Percentiles rank a stretch among this genome's conserved stretches.
These are phyloP conservation scores for Aristolochia contorta DNA, from an alignment of 164 flowering plant species.

Conservation along the genomic window DNA sequence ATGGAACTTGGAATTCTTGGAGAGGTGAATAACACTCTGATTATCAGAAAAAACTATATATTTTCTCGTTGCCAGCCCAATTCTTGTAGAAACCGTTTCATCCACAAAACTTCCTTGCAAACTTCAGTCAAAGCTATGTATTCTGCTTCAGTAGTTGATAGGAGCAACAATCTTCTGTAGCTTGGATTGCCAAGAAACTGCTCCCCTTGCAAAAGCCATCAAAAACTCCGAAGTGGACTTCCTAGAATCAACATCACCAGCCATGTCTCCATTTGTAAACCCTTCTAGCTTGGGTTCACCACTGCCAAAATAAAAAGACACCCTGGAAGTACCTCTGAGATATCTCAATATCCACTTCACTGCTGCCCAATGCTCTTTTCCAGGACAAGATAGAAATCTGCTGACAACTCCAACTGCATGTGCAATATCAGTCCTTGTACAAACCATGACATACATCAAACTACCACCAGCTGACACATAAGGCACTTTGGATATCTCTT, in stretches of 20 bases:
- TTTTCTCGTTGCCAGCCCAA: background rate
- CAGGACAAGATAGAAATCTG: too few relatives aligned
- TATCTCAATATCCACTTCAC: too few relatives aligned
- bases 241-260: too few relatives aligned
- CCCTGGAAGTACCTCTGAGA: background rate
- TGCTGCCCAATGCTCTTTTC: too few relatives aligned
- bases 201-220: constrained; percentile 4
- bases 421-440: too few relatives aligned
- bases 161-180: too few relatives aligned
- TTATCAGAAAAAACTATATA: background rate
- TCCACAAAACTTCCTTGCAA: constrained; percentile 4
- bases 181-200: background rate
- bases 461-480: background rate
- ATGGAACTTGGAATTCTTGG: constrained; percentile 1
- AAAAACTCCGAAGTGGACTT: background rate
- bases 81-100: background rate
- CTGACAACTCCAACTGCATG: too few relatives aligned
- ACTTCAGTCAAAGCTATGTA: background rate
- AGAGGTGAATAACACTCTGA: constrained; percentile 4
- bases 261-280: constrained; percentile 2
- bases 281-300: too few relatives aligned
- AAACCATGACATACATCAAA: too few relatives aligned
- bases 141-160: background rate
- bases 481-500: background rate
- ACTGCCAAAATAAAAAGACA: background rate